Evolutionary conservation across 2,329 filamentous ascomycete genomes (phyloP), one percentile per base, ranked within the genome.

Genomic region (Teratosphaeria nubilosa): DNA sequence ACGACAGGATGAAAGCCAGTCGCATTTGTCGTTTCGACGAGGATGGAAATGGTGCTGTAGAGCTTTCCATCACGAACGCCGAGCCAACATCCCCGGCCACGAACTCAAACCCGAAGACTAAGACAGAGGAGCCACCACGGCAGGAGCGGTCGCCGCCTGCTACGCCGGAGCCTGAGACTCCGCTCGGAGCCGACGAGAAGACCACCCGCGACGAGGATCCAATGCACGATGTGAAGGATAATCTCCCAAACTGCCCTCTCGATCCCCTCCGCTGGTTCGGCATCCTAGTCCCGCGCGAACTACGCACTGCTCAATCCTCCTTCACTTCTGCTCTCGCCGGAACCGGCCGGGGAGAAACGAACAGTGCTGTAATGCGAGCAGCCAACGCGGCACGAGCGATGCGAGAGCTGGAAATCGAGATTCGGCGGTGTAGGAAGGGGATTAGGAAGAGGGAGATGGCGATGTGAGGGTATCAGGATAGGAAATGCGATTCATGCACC

Each of bases 1-100:
- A 91, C 70, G 81, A 84, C 63, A 80, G 88, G 53, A 89, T 90
- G 84, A 83, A 84, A 68, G 86, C 86, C 2, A 73, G 72, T 24
- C 74, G 81, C 56, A 71, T 67, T 57, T 63, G 66, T 22, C 58
- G 65, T 45, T 69, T 85, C 32, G 73, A 74, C 58, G 82, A 51
- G 3, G 51, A 30, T 3, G 22, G 54, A 34, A 14, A 34, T 51
- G n/a, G 32, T 58, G 1, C 37, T 41, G 54, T 56, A 6, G 22
- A 48, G n/a, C n/a, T 48, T 1, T 22, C 41, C 2, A 9, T 34
- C 37, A 14, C 9, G 22, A 24, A 37, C 20, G 32, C 10, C 16
- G 31, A n/a, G 20, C 20, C 34, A 55, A 13, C 24, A 13, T 30
- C 20, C 31, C 52, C 41, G 61, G 50, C 52, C 13, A 60, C 56